Percentiles rank a stretch among this genome's conserved stretches.
phyloP scores from a whole-genome alignment of 768 basidiomycete genomes.

The Hydnum rufescens region DNA sequence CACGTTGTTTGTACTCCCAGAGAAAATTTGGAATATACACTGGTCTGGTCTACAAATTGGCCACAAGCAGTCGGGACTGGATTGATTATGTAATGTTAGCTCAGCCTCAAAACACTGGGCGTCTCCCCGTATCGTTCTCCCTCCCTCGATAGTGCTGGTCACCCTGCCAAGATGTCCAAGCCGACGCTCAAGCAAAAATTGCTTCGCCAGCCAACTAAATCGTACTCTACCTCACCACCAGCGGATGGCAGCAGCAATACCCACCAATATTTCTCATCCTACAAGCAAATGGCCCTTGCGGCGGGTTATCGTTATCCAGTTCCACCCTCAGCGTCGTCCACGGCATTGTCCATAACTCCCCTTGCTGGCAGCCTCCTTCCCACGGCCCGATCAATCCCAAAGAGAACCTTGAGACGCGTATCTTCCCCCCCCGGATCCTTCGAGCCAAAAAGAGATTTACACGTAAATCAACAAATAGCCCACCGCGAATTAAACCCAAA shows the following conservation, averaged over 20 bases:
- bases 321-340: neutral
- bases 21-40: too few relatives aligned
- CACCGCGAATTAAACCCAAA: too few relatives aligned
- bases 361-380: neutral
- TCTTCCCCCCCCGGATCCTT: too few relatives aligned
- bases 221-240: neutral
- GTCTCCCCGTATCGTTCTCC: neutral
- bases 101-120: too few relatives aligned
- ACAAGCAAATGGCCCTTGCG: neutral
- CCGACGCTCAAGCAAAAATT: slow-evolving; percentile 1
- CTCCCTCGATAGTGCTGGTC: neutral
- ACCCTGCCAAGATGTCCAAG: too few relatives aligned
- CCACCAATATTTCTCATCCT: neutral
- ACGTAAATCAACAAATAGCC: too few relatives aligned
- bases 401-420: neutral
- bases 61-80: too few relatives aligned
- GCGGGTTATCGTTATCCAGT: neutral
- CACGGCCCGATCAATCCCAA: neutral
- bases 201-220: neutral
- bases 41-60: too few relatives aligned
- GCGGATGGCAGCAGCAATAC: too few relatives aligned
- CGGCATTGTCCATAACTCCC: neutral
- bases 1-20: too few relatives aligned
- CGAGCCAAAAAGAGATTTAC: too few relatives aligned
- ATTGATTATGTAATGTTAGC: too few relatives aligned